phyloP scores from a whole-genome alignment of 2,329 filamentous ascomycete genomes.

The Alternaria conjuncta region DNA sequence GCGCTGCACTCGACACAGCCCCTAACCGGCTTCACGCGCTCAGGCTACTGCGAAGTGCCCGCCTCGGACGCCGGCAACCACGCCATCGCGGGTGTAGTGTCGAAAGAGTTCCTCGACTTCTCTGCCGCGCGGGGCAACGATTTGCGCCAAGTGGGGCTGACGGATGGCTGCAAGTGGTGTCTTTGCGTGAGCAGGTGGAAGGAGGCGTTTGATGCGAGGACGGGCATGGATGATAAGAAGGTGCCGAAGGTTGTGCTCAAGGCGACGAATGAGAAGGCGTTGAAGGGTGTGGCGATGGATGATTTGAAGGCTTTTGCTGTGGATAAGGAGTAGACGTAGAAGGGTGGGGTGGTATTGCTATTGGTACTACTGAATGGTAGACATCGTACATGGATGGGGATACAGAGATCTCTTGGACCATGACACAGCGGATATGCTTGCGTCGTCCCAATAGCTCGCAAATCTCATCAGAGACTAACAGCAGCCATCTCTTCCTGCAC shows the following conservation, averaged over 20 bases:
- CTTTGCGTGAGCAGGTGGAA: conserved; percentile 66
- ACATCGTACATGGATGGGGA: background rate
- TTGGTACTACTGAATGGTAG: too few species aligned
- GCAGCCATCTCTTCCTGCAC: background rate
- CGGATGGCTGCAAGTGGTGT: conserved; percentile 68
- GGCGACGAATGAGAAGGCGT: conserved; percentile 60
- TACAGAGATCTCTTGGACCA: background rate
- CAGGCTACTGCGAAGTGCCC: conserved; percentile 66
- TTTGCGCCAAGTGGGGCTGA: conserved; percentile 61
- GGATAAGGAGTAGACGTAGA: conserved; percentile 38
- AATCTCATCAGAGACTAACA: rapidly evolving
- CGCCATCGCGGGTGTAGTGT: conserved; percentile 63
- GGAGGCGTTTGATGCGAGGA: conserved; percentile 64
- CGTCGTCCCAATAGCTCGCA: background rate
- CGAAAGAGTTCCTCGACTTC: conserved; percentile 68
- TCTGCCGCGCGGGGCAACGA: conserved; percentile 65
- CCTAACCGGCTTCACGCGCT: conserved; percentile 66
- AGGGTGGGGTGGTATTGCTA: background rate
- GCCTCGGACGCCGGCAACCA: conserved; percentile 65
- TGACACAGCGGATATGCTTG: background rate
- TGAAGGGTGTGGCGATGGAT: conserved; percentile 56
- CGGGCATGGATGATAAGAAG: conserved; percentile 53
- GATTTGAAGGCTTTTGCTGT: conserved; percentile 59
- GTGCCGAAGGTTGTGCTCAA: conserved; percentile 59
- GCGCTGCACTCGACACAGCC: conserved; percentile 63